Conservation (phyloP, 352 stramenopile genomes). For the Phytophthora capsici region DNA sequence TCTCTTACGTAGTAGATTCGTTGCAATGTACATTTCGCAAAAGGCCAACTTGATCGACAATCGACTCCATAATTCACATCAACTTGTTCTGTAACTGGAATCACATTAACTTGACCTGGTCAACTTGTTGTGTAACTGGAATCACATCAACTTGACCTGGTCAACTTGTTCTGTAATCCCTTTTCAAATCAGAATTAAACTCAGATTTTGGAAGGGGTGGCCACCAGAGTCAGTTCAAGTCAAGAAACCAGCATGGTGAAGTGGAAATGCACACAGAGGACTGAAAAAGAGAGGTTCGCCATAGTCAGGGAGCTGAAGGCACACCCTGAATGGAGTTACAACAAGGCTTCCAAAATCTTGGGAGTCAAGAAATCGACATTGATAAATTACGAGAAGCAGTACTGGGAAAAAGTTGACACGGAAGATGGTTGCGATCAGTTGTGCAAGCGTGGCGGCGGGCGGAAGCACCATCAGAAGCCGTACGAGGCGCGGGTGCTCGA, state of each 20-base stretch:
- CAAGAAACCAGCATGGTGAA: background rate
- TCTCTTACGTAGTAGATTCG: no score
- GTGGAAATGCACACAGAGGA: background rate
- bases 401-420: background rate
- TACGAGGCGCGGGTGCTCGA: background rate
- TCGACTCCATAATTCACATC: no score
- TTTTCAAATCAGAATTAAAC: background rate
- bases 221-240: background rate
- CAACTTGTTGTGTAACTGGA: no score
- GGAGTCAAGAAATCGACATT: background rate
- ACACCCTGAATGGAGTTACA: background rate
- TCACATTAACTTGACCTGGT: no score
- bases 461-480: background rate
- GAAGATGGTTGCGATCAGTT: background rate
- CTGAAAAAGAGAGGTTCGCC: background rate
- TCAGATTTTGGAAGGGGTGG: background rate
- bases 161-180: no score
- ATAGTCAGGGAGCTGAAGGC: background rate
- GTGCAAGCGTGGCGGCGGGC: background rate
- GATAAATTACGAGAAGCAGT: background rate
- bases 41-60: no score
- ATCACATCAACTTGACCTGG: no score
- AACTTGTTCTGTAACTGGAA: no score
- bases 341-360: background rate
- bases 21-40: no score